Evolutionary conservation across 1,284 basidiomycete species (phyloP).

Genomic region (Cryptococcus amylolentus): DNA sequence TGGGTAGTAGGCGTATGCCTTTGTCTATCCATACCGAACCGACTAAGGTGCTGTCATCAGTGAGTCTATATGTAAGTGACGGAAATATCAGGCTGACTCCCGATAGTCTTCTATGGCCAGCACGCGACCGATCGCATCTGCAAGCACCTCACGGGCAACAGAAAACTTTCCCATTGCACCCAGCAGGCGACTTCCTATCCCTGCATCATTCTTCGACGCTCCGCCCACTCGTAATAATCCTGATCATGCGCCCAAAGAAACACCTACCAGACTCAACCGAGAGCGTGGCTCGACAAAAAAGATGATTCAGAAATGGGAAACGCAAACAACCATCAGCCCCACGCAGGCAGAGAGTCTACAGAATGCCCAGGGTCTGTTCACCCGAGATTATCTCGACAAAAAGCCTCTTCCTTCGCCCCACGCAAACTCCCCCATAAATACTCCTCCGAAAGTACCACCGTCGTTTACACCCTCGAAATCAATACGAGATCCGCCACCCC

Average conservation of each 20-base stretch:
- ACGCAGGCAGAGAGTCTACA: not conserved
- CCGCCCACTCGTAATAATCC: no score
- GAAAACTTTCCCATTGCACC: not conserved
- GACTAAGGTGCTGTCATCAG: no score
- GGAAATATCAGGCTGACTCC: no score
- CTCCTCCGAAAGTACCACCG: not conserved
- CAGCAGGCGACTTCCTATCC: no score
- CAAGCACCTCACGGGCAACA: constrained; percentile 1
- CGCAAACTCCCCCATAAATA: no score
- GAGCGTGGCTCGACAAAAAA: constrained; percentile 29
- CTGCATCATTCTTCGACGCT: not conserved
- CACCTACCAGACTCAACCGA: not conserved
- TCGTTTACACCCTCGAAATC: not conserved
- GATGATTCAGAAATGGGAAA: constrained; percentile 44
- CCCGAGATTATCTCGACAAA: constrained; percentile 32
- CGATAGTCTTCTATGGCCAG: no score
- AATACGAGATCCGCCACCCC: no score
- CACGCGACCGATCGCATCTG: not conserved
- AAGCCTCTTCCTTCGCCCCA: constrained; percentile 33
- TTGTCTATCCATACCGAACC: no score
- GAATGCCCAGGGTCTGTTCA: constrained; percentile 15
- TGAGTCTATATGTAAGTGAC: no score
- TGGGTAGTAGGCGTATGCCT: no score
- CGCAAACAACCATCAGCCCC: not conserved
- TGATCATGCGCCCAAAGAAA: no score